Conservation (phyloP, 2,329 filamentous ascomycete genomes). For the Ceratocystis eucalypticola region DNA sequence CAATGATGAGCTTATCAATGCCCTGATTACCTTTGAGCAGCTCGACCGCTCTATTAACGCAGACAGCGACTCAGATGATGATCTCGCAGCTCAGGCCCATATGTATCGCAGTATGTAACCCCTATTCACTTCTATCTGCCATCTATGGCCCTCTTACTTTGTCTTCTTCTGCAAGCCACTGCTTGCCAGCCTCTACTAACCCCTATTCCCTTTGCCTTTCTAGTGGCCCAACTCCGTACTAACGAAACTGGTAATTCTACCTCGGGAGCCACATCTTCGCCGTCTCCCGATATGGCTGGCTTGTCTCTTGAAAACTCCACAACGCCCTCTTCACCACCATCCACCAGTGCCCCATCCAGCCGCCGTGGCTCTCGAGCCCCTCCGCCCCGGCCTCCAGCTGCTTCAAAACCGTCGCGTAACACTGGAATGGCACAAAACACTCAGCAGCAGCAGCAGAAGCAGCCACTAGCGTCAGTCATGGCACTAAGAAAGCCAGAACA, state of each 20-base stretch:
- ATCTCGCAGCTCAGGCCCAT: slow-evolving; percentile 52
- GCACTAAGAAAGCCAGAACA: slow-evolving; percentile 42
- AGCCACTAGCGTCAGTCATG: slow-evolving; percentile 24
- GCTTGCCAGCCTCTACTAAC: slow-evolving; percentile 22
- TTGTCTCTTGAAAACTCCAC: slow-evolving; percentile 25
- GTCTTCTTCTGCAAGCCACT: slow-evolving; percentile 3
- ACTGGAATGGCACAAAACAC: too few relatives aligned
- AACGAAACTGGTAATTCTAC: slow-evolving; percentile 33
- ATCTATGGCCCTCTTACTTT: slow-evolving; percentile 14
- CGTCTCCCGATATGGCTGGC: slow-evolving; percentile 32
- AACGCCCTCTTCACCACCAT: slow-evolving; percentile 31
- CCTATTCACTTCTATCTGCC: slow-evolving; percentile 5
- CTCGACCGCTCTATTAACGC: slow-evolving; percentile 74
- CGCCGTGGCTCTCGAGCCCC: slow-evolving; percentile 22
- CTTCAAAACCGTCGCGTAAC: slow-evolving; percentile 34
- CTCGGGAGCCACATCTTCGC: slow-evolving; percentile 31
- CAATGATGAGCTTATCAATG: slow-evolving; percentile 89
- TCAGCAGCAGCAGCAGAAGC: slow-evolving; percentile 24
- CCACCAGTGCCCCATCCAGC: slow-evolving; percentile 21
- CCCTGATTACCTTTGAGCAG: slow-evolving; percentile 88
- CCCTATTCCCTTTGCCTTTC: neutral
- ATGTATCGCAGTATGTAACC: slow-evolving; percentile 43
- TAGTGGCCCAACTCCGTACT: slow-evolving; percentile 39
- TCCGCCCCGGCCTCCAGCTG: slow-evolving; percentile 35
- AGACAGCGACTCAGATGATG: slow-evolving; percentile 58